Evolutionary conservation across 805 yeast species (phyloP).

Genomic region (Kazachstania psychrophila): DNA sequence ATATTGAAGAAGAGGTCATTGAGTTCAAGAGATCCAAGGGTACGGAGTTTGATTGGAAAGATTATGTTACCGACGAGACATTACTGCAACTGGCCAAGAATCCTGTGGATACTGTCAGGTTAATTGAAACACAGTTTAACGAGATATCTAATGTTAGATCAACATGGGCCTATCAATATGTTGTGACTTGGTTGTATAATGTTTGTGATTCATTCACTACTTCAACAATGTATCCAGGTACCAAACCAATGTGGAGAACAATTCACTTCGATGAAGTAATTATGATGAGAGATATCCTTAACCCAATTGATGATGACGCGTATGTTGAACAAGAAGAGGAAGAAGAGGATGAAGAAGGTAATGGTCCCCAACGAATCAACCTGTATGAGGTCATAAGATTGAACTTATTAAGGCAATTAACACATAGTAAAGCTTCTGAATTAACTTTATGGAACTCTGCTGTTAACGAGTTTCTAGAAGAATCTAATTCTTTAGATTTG

Average conservation of each 20-base stretch:
- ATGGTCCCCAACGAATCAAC: slow-evolving; percentile 2
- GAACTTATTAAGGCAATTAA: slow-evolving; percentile 17
- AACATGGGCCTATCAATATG: slow-evolving; percentile 28
- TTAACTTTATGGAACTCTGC: slow-evolving; percentile 23
- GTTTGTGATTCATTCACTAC: slow-evolving; percentile 24
- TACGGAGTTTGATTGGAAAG: slow-evolving; percentile 12
- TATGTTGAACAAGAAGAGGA: slow-evolving; percentile 5
- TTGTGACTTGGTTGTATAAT: slow-evolving; percentile 27
- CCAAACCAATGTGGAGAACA: slow-evolving; percentile 22
- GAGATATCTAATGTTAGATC: slow-evolving; percentile 9
- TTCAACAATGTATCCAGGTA: slow-evolving; percentile 1
- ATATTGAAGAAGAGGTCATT: background rate
- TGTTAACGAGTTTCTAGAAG: slow-evolving; percentile 14
- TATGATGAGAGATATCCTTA: slow-evolving; percentile 16
- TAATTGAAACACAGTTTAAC: slow-evolving; percentile 4
- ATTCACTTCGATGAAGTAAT: slow-evolving; percentile 26
- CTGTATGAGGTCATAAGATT: slow-evolving; percentile 14
- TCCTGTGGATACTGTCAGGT: slow-evolving; percentile 3
- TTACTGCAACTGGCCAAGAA: slow-evolving; percentile 11
- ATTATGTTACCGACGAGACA: slow-evolving; percentile 18
- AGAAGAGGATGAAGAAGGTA: slow-evolving; percentile 6
- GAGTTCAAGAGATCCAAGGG: slow-evolving; percentile 2
- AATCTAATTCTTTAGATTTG: background rate
- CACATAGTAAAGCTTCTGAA: slow-evolving; percentile 18
- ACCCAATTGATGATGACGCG: slow-evolving; percentile 5